Evolutionary conservation across 441 rosid genomes (phyloP).

Genomic region (Jatropha podagrica): DNA sequence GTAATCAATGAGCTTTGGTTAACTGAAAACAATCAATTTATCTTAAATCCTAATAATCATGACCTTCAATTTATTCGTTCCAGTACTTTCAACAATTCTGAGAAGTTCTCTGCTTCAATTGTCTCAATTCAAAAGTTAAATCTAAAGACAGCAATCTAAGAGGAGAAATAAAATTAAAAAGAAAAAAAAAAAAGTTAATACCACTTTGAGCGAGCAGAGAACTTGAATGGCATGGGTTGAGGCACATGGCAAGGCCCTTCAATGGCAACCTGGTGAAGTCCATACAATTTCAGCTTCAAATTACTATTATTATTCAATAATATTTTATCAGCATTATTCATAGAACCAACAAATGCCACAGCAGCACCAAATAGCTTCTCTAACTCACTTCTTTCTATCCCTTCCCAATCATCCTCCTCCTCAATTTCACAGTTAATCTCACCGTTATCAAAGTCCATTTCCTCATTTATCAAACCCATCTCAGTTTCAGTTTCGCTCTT

Average conservation of each 20-base stretch:
- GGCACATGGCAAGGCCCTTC: conserved; percentile 48
- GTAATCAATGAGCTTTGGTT: too few species aligned
- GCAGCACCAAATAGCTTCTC: conserved; percentile 45
- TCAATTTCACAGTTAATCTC: conserved; percentile 13
- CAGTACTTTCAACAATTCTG: neutral
- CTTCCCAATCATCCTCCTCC: conserved; percentile 51
- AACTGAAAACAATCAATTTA: too few species aligned
- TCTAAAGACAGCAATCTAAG: neutral
- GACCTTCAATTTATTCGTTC: neutral
- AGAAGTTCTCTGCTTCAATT: neutral
- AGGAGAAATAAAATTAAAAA: neutral
- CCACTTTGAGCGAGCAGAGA: conserved; percentile 58
- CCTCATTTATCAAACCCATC: conserved; percentile 8
- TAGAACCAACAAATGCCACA: conserved; percentile 31
- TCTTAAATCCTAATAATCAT: neutral
- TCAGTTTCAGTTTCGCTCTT: conserved; percentile 5
- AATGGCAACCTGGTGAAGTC: conserved; percentile 52
- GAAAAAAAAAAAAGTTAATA: conserved; percentile 7
- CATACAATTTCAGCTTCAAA: conserved; percentile 37
- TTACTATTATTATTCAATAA: conserved; percentile 22
- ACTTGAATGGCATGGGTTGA: conserved; percentile 41
- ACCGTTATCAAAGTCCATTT: neutral
- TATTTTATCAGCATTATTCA: conserved; percentile 24
- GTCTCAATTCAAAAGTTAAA: neutral
- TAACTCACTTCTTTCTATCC: conserved; percentile 44